Evolutionary conservation across 2,329 filamentous ascomycete species (phyloP).

Genomic region (Ophiostoma himal-ulmi): DNA sequence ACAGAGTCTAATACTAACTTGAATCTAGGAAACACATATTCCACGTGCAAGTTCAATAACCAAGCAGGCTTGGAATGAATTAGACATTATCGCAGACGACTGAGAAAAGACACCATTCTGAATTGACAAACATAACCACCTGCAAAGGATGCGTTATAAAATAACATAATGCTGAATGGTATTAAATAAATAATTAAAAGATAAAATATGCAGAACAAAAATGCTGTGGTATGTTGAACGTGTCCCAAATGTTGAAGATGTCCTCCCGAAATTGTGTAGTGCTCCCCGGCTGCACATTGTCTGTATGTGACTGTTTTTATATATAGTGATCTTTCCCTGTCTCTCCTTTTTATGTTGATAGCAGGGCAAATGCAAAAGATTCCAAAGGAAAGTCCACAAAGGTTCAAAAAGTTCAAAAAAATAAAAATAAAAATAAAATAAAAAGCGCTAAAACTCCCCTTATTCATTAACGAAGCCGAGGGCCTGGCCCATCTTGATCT

Average conservation of each 20-base stretch:
- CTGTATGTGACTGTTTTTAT: background rate
- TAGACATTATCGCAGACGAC: too few species aligned
- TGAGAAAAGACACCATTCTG: background rate
- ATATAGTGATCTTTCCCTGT: background rate
- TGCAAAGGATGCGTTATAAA: background rate
- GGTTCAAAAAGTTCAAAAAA: background rate
- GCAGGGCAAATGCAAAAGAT: background rate
- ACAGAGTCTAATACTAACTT: too few species aligned
- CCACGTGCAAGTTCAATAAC: background rate
- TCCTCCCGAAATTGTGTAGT: slow-evolving; percentile 5
- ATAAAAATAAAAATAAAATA: background rate
- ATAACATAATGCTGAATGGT: background rate
- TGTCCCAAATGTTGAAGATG: slow-evolving; percentile 21
- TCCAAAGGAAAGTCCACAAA: background rate
- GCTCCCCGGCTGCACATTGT: background rate
- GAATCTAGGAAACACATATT: background rate
- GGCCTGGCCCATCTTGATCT: slow-evolving; percentile 80
- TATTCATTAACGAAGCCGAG: slow-evolving; percentile 64
- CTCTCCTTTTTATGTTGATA: background rate
- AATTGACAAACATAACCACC: background rate
- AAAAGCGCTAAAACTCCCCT: slow-evolving; percentile 7
- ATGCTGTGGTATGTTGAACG: slow-evolving; percentile 20
- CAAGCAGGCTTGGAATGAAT: background rate
- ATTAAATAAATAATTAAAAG: slow-evolving; percentile 3
- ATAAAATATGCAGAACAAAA: background rate